These are phyloP conservation scores for Cercospora sojina DNA, from an alignment of 2,329 filamentous ascomycete genomes.

Conservation along the genomic window DNA sequence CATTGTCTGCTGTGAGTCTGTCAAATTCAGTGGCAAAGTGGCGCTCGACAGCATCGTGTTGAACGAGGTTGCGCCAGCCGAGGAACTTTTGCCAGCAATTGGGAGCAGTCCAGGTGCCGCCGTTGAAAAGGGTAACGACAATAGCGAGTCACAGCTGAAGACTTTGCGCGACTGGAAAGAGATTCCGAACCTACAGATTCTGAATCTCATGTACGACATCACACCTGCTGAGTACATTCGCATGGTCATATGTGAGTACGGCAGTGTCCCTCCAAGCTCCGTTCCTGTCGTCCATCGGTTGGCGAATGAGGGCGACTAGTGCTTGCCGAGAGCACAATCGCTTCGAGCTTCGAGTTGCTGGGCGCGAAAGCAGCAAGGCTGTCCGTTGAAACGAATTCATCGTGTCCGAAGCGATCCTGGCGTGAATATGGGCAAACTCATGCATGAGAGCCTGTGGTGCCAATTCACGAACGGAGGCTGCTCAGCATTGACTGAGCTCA, in stretches of 20 bases:
- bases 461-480: not conserved
- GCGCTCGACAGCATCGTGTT: conserved; percentile 88
- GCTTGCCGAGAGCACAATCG: not conserved
- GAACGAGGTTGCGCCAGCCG: conserved; percentile 83
- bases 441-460: not conserved
- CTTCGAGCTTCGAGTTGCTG: not conserved
- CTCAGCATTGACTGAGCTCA: not conserved
- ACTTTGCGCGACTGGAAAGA: conserved; percentile 56
- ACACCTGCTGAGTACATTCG: conserved; percentile 84
- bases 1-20: conserved; percentile 85
- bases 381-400: not conserved
- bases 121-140: conserved; percentile 32
- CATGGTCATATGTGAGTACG: conserved; percentile 88
- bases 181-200: conserved; percentile 59
- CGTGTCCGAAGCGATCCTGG: not conserved
- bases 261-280: conserved; percentile 79
- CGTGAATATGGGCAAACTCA: not conserved
- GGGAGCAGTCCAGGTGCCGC: not conserved
- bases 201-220: conserved; percentile 85
- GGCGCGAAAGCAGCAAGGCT: not conserved
- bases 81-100: conserved; percentile 54
- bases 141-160: conserved; percentile 29
- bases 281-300: conserved; percentile 70
- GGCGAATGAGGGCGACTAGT: conserved; percentile 35
- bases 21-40: conserved; percentile 91